Conservation (phyloP, 176 grass and related monocot genomes). For the Echinochloa phyllopogon region DNA sequence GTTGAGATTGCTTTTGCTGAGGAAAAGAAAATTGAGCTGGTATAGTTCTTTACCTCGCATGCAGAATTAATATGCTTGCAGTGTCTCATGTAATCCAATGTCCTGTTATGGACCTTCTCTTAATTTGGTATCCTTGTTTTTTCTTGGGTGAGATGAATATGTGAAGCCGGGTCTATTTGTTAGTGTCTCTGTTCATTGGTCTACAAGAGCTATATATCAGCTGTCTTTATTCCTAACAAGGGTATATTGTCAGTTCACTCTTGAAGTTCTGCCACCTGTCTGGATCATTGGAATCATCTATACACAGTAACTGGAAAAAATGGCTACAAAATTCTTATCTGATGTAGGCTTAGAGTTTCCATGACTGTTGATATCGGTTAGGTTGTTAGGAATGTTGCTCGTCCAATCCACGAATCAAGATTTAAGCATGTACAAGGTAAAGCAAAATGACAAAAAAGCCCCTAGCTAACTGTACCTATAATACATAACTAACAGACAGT, state of each 20-base stretch:
- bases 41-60: slow-evolving; percentile 38
- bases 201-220: background rate
- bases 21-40: slow-evolving; percentile 78
- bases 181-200: background rate
- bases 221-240: slow-evolving; percentile 19
- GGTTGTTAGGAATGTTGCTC: background rate
- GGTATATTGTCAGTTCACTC: slow-evolving; percentile 21
- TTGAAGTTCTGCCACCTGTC: slow-evolving; percentile 12
- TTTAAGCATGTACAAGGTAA: background rate
- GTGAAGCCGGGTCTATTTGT: slow-evolving; percentile 29
- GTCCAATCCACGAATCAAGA: background rate
- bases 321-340: background rate
- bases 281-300: background rate
- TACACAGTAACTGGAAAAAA: background rate
- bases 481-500: background rate
- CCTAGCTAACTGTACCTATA: background rate
- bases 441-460: background rate
- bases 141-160: background rate
- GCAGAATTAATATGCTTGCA: slow-evolving; percentile 37
- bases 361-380: background rate
- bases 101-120: background rate
- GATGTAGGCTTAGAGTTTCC: background rate
- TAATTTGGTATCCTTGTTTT: slow-evolving; percentile 23
- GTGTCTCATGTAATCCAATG: background rate
- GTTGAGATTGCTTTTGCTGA: slow-evolving; percentile 85